phyloP scores from a whole-genome alignment of 164 flowering plant species.

The Cinnamomum chago region DNA sequence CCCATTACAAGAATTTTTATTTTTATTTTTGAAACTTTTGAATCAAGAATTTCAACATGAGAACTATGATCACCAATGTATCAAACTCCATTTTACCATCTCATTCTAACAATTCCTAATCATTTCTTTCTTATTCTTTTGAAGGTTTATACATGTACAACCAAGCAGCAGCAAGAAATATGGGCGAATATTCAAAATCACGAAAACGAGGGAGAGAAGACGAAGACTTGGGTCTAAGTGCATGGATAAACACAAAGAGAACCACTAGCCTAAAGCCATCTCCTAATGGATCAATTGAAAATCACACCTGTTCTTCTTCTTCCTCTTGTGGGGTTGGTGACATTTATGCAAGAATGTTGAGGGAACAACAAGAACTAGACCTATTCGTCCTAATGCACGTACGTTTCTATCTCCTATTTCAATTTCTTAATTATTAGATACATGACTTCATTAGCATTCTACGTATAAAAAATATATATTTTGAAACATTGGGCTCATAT shows the following conservation, averaged over 20 bases:
- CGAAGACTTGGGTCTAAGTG: not conserved
- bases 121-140: not conserved
- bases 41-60: too few relatives aligned
- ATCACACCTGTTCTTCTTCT: conserved; percentile 1
- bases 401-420: not conserved
- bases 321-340: not conserved
- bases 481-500: too few relatives aligned
- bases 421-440: not conserved
- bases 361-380: conserved; percentile 12
- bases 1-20: too few relatives aligned
- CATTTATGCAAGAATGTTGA: conserved; percentile 7
- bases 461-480: too few relatives aligned
- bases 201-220: conserved; percentile 16
- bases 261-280: not conserved
- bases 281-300: not conserved
- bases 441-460: too few relatives aligned
- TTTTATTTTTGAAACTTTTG: too few relatives aligned
- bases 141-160: not conserved
- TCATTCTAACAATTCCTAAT: not conserved
- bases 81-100: not conserved
- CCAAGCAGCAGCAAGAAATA: not conserved
- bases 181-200: not conserved
- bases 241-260: conserved; percentile 3
- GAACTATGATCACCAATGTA: too few relatives aligned
- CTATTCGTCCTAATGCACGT: conserved; percentile 10